Conservation (phyloP, 371 early-diverging fungal species). For the Mortierella sp. region DNA sequence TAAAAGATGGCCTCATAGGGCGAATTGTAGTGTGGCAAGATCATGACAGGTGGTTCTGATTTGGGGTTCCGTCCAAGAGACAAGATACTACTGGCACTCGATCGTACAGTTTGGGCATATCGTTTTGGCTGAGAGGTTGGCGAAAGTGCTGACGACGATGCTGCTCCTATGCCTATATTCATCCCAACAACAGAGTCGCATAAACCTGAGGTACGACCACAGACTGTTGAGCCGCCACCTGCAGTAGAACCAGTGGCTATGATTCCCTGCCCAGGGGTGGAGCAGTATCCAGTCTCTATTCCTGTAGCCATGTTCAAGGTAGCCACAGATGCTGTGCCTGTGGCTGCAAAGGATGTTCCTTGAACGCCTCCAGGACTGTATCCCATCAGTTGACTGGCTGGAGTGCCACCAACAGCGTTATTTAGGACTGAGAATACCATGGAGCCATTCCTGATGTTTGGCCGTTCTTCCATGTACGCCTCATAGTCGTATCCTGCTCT, state of each 20-base stretch:
- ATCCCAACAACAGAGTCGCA: too few relatives aligned
- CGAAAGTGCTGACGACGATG: too few relatives aligned
- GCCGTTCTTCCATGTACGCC: constrained; percentile 36
- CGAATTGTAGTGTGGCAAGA: constrained; percentile 47
- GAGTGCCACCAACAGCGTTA: background rate
- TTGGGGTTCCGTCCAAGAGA: constrained; percentile 21
- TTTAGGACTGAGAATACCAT: constrained; percentile 23
- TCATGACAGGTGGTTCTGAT: constrained; percentile 39
- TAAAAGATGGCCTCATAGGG: constrained; percentile 36
- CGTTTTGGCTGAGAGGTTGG: constrained; percentile 4
- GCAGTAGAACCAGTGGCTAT: too few relatives aligned
- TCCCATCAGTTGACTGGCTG: too few relatives aligned
- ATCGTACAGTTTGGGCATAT: constrained; percentile 33
- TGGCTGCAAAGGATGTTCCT: too few relatives aligned
- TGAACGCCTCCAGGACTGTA: too few relatives aligned
- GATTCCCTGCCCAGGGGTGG: too few relatives aligned
- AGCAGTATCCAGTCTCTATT: too few relatives aligned
- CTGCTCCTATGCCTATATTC: background rate
- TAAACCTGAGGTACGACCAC: too few relatives aligned
- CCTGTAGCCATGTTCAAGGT: too few relatives aligned
- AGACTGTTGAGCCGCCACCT: too few relatives aligned
- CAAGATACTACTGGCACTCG: constrained; percentile 33
- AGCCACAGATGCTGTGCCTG: too few relatives aligned
- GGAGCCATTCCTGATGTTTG: constrained; percentile 27
- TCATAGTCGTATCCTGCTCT: constrained; percentile 49